These are phyloP conservation scores for Gossypium rotundifolium DNA, from an alignment of 345 rosid species.

Conservation along the genomic window DNA sequence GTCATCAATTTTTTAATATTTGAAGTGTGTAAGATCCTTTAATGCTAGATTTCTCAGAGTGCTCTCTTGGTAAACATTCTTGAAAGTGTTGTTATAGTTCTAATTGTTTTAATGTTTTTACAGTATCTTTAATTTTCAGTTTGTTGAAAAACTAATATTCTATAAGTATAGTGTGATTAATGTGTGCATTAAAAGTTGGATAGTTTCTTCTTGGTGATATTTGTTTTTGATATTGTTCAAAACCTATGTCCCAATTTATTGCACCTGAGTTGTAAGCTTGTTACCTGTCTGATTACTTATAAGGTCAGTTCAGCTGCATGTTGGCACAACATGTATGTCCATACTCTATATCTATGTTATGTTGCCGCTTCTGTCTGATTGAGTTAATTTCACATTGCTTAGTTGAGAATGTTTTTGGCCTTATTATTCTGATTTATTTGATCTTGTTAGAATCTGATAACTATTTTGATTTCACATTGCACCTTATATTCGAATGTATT, in stretches of 20 bases:
- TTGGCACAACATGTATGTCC: neutral
- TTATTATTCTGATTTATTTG: neutral
- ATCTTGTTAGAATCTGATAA: constrained; percentile 3
- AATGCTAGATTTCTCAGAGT: neutral
- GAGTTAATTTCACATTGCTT: neutral
- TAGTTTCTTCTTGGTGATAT: neutral
- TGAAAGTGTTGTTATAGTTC: neutral
- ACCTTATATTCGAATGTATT: constrained; percentile 13
- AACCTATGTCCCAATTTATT: neutral
- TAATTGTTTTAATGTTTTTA: neutral
- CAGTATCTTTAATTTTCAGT: neutral
- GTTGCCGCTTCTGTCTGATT: neutral
- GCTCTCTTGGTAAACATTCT: neutral
- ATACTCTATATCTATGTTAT: neutral
- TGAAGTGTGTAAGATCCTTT: neutral
- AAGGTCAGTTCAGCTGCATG: neutral
- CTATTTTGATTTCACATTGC: constrained; percentile 10
- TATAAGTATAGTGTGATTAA: neutral
- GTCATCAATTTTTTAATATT: too few species aligned
- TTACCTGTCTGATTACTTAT: neutral
- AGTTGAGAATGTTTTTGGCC: neutral
- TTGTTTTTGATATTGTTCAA: neutral
- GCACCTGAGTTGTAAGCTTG: neutral
- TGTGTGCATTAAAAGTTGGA: neutral
- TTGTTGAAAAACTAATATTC: neutral